Base-by-base conservation (phyloP, 768 basidiomycete species). In the Xerocomellus intermedius region DNA sequence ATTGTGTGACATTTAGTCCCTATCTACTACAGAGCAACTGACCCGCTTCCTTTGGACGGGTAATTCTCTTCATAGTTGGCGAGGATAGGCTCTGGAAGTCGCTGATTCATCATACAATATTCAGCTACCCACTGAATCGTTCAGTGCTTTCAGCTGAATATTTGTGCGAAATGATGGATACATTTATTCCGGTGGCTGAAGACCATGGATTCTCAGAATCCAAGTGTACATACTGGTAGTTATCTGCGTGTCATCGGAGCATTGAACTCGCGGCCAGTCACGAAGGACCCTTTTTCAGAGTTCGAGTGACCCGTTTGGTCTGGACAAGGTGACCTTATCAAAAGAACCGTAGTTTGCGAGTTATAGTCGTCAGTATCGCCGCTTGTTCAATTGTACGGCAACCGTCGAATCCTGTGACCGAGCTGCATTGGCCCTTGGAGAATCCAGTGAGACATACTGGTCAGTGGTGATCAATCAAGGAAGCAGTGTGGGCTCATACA, bases 1-100 rank as follows among this genome's bases (percentile, higher is more conserved):
- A 16, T 30, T 0, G 0, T 22, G 61, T 62, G 47, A 62, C 61
- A 54, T 19, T 62, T 47, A 26, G 16, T 36, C 43, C 58, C 56
- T 56, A n/a, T 50, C 16, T 50, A 37, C 35, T 32, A n/a, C n/a
- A n/a, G 32, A 10, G 26, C 8, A 26, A 26, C 5, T 24, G 24
- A 24, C 24, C 26, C 8, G 5, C 26, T 32, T 10, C 10, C 9
- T 32, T 32, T 32, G 7, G 14, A n/a, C n/a, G n/a, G n/a, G n/a
- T n/a, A n/a, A n/a, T n/a, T n/a, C n/a, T n/a, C n/a, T n/a, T n/a
- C n/a, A n/a, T n/a, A n/a, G n/a, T n/a, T n/a, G n/a, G n/a, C n/a
- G n/a, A n/a, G n/a, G n/a, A 28, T n/a, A n/a, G 2, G 5, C 16
- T 26, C 9, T 42, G 16, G 9, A 9, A 42, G 24, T 26, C 10